These are phyloP conservation scores for Erysimum cheiranthoides DNA, from an alignment of 345 rosid genomes.

Conservation along the genomic window DNA sequence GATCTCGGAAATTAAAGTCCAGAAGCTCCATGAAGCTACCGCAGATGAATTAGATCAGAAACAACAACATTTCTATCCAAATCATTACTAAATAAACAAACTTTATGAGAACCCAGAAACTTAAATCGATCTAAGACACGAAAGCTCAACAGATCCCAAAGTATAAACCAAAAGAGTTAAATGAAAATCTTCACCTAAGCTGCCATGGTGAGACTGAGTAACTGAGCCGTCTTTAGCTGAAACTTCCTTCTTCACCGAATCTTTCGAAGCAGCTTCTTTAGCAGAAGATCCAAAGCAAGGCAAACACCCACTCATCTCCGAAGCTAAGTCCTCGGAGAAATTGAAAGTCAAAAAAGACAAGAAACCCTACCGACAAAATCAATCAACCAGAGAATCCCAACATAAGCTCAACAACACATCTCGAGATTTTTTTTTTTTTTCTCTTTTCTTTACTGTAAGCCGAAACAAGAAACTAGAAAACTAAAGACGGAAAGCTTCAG, in stretches of 20 bases:
- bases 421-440: conserved; percentile 11
- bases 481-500: conserved; percentile 36
- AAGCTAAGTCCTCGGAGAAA: conserved; percentile 40
- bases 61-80: conserved; percentile 37
- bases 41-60: conserved; percentile 52
- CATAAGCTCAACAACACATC: conserved; percentile 46
- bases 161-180: neutral
- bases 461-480: conserved; percentile 10
- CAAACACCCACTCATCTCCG: conserved; percentile 93
- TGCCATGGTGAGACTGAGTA: conserved; percentile 73
- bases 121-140: conserved; percentile 35
- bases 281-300: conserved; percentile 97
- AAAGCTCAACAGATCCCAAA: conserved; percentile 49
- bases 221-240: conserved; percentile 75
- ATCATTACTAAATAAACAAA: conserved; percentile 34
- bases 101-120: conserved; percentile 40
- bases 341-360: conserved; percentile 53
- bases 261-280: conserved; percentile 70
- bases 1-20: conserved; percentile 49
- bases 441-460: conserved; percentile 1
- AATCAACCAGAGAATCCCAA: conserved; percentile 47
- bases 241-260: conserved; percentile 68
- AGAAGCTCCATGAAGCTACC: conserved; percentile 27
- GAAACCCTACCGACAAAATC: conserved; percentile 51
- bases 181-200: conserved; percentile 60